Conservation (phyloP, 2,329 filamentous ascomycete genomes). For the Sporothrix variecibatus region DNA sequence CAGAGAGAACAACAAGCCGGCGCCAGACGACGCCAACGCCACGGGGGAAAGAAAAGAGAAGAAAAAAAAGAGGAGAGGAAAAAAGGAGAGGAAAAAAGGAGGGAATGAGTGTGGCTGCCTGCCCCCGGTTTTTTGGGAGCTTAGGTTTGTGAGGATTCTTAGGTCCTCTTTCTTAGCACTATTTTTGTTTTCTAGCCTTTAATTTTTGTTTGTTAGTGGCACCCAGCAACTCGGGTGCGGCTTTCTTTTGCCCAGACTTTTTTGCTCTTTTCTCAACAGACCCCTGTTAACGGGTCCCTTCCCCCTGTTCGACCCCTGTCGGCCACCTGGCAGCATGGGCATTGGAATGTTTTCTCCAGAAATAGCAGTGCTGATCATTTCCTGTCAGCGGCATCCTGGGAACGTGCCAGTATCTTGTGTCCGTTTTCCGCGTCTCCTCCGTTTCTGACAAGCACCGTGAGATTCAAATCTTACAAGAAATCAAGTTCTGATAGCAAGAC, state of each 20-base stretch:
- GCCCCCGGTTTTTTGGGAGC: neutral
- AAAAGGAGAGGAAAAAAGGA: neutral
- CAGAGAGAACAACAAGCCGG: neutral
- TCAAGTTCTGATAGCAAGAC: neutral
- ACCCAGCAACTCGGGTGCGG: constrained; percentile 10
- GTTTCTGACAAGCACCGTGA: neutral
- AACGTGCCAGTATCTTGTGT: neutral
- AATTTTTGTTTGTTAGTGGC: neutral
- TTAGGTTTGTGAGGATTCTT: neutral
- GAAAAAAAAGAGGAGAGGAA: neutral
- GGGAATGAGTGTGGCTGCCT: neutral
- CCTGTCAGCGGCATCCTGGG: neutral
- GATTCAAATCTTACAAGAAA: no score
- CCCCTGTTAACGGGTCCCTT: neutral
- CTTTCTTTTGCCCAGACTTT: neutral
- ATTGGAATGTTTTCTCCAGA: neutral
- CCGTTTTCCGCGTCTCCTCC: neutral
- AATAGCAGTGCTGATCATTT: neutral
- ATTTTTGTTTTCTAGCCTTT: neutral
- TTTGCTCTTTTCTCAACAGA: neutral
- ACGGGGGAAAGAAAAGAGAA: neutral
- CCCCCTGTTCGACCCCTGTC: neutral
- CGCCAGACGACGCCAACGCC: neutral
- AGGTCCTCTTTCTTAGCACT: neutral
- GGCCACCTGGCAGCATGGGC: constrained; percentile 9